Evolutionary conservation across 441 rosid species (phyloP), one percentile per base, ranked within the genome.

Genomic region (Manihot esculenta): DNA sequence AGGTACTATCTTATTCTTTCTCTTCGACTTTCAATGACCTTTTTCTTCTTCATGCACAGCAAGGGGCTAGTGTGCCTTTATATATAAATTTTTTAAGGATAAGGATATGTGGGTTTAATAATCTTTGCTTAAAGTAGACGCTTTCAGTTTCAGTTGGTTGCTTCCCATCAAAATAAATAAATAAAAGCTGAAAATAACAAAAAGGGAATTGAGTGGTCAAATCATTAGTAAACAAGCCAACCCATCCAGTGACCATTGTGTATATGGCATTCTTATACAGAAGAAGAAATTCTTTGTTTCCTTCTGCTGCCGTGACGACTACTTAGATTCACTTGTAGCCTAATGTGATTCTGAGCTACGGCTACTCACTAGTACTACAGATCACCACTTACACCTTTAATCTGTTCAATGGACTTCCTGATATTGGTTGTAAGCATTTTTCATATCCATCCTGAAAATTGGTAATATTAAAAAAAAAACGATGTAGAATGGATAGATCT

Each of bases 121-220:
- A 78, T 66, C 76, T 53, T 73, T 63, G 72, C 72, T 78, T 73
- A 54, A 38, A 66, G 61, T 75, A 55, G 21, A 74, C 48, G 74
- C 11, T 44, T 68, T 68, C 63, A 26, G 64, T 42, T n/a, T n/a
- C n/a, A n/a, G n/a, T n/a, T n/a, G n/a, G n/a, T n/a, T n/a, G n/a
- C n/a, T 24, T 26, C 49, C 15, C 5, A 20, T 1, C 33, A 20
- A 9, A 1, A 51, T 10, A 11, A 12, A 27, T 5, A 2, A 62
- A 13, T 10, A 7, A 50, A 50, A 6, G 41, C 6, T 5, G n/a
- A 17, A 35, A 6, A 35, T 35, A 35, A 5, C 41, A 35, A 2
- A 24, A 20, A 20, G 6, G 30, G 33, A 61, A 54, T 73, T 78
- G 80, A 78, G 66, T 68, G 54, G 80, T 78, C 82, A 76, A 81